phyloP scores from a whole-genome alignment of 2,329 filamentous ascomycete species.

The Gnomoniopsis smithogilvyi region DNA sequence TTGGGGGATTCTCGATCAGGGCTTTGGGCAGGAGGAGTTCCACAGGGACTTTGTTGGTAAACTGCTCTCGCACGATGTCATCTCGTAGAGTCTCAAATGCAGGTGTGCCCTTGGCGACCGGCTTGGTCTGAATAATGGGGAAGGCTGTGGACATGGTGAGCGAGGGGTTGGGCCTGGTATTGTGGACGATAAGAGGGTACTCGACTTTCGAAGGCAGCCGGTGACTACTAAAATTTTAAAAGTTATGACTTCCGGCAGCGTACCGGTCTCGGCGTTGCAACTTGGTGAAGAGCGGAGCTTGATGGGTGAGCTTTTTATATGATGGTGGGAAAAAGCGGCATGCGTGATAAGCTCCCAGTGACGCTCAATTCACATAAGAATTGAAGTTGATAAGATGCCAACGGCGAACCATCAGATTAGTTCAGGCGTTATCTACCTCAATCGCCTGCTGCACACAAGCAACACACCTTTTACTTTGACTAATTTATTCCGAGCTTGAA shows the following conservation, averaged over 20 bases:
- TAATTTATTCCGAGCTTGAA: too few species aligned
- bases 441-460: neutral
- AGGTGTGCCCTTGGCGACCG: constrained; percentile 22
- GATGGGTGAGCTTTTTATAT: too few species aligned
- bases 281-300: too few species aligned
- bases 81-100: constrained; percentile 20
- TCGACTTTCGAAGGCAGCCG: neutral
- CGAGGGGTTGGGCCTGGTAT: neutral
- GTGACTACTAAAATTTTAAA: neutral
- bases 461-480: neutral
- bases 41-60: constrained; percentile 30
- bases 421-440: neutral
- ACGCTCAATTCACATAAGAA: neutral
- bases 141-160: constrained; percentile 9
- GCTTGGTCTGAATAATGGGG: constrained; percentile 21
- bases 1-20: constrained; percentile 25
- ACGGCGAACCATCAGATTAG: neutral
- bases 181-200: neutral
- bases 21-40: constrained; percentile 26
- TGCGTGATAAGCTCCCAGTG: neutral
- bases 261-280: too few species aligned
- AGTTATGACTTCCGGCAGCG: too few species aligned
- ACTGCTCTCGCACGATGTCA: constrained; percentile 25
- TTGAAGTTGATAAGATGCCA: neutral
- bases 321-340: neutral